A percentile compares a stretch with the other conserved stretches of the same genome.
phyloP scores from a whole-genome alignment of 352 stramenopile genomes.

The Phytophthora sp. region DNA sequence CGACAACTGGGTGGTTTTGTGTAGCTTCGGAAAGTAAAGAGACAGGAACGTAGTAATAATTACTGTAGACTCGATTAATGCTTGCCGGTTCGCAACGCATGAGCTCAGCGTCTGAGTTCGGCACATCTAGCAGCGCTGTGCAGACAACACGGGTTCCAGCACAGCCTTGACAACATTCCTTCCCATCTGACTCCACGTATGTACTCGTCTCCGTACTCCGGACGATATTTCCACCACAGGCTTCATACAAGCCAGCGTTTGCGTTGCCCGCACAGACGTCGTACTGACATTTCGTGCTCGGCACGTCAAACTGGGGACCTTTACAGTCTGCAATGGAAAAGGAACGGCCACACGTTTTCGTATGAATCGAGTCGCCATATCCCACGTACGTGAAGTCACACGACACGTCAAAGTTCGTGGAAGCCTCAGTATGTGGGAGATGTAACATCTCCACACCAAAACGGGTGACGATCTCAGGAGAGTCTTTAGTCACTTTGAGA shows the following conservation, averaged over 20 bases:
- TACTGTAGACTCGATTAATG: constrained; percentile 17
- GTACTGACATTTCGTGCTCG: constrained; percentile 46
- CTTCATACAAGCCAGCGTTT: constrained; percentile 52
- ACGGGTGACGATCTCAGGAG: constrained; percentile 52
- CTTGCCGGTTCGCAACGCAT: constrained; percentile 55
- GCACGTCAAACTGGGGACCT: constrained; percentile 49
- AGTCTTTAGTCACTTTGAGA: constrained; percentile 38
- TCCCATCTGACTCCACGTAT: constrained; percentile 26
- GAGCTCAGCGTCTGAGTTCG: constrained; percentile 41
- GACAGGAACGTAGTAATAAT: constrained; percentile 30
- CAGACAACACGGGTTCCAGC: constrained; percentile 32
- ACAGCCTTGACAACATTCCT: constrained; percentile 58
- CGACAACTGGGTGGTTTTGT: constrained; percentile 32
- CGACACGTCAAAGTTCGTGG: constrained; percentile 52
- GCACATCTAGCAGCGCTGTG: constrained; percentile 45
- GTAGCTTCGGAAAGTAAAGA: constrained; percentile 29
- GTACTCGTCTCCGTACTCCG: constrained; percentile 20
- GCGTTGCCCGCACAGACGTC: constrained; percentile 36
- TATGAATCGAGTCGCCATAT: constrained; percentile 17
- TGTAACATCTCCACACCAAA: constrained; percentile 66
- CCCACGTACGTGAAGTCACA: constrained; percentile 65
- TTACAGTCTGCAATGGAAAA: constrained; percentile 72
- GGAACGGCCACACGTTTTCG: constrained; percentile 46
- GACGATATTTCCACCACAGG: constrained; percentile 55
- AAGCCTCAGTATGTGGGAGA: constrained; percentile 33